Evolutionary conservation across 208 protist species (phyloP).

Genomic region (Wallacemonas collosoma): DNA sequence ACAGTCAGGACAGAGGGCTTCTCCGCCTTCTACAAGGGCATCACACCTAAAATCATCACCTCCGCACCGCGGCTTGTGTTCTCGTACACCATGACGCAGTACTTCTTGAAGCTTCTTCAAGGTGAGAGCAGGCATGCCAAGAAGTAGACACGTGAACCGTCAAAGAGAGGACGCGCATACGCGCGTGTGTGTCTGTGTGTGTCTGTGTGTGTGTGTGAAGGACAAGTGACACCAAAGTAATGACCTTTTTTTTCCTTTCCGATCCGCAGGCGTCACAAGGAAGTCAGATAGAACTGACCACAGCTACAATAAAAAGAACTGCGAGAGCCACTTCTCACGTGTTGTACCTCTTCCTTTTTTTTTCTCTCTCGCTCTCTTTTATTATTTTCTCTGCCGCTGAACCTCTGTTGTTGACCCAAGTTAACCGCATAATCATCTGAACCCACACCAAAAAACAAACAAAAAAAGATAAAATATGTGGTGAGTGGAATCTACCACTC

Average conservation of each 20-base stretch:
- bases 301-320: no score
- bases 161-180: no score
- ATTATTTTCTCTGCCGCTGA: not conserved
- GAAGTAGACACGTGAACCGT: not conserved
- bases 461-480: no score
- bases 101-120: slow-evolving; percentile 59
- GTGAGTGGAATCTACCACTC: no score
- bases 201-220: not conserved
- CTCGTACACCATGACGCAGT: slow-evolving; percentile 88
- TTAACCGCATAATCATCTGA: not conserved
- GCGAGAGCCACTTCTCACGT: no score
- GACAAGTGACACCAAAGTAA: not conserved
- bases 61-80: slow-evolving; percentile 81
- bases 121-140: slow-evolving; percentile 7
- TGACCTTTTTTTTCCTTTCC: not conserved
- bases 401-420: no score
- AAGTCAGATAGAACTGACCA: no score
- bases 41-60: slow-evolving; percentile 76
- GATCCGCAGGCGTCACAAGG: no score
- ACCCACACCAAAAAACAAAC: not conserved
- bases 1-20: slow-evolving; percentile 64
- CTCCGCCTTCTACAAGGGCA: slow-evolving; percentile 84
- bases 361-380: not conserved
- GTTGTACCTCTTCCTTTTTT: not conserved
- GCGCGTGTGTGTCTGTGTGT: no score